Percentiles rank a stretch among this genome's conserved stretches.
Evolutionary conservation across 257 asterid genomes (phyloP).

Genomic region (Datura wrightii): DNA sequence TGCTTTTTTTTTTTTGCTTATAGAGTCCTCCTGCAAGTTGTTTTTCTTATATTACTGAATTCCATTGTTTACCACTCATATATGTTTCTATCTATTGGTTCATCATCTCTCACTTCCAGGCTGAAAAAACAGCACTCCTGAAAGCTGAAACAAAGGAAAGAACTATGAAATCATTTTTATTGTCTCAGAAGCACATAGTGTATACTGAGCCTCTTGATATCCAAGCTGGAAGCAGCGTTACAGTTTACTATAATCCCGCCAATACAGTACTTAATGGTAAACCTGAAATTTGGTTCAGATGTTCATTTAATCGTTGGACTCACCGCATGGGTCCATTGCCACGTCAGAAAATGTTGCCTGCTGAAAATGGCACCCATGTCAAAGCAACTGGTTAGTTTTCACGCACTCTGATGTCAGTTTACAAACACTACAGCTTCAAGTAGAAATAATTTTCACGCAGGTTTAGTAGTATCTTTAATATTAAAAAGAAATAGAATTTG

Average conservation of each 20-base stretch:
- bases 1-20: neutral
- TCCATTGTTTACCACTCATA: neutral
- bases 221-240: conserved; percentile 82
- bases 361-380: conserved; percentile 70
- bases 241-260: conserved; percentile 81
- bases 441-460: neutral
- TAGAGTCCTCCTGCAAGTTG: conserved; percentile 9
- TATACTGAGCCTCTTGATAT: conserved; percentile 91
- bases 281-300: conserved; percentile 95
- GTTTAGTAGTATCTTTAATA: neutral
- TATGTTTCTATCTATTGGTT: conserved; percentile 20
- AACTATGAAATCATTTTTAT: conserved; percentile 74
- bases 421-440: neutral
- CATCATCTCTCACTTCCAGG: conserved; percentile 56
- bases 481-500: neutral
- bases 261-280: conserved; percentile 89
- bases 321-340: conserved; percentile 85
- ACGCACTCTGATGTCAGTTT: conserved; percentile 17
- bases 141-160: conserved; percentile 75
- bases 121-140: conserved; percentile 70
- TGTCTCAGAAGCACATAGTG: conserved; percentile 91
- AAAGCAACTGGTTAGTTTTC: conserved; percentile 71
- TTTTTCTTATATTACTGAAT: neutral
- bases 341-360: conserved; percentile 84
- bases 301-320: conserved; percentile 97